Conservation (phyloP, 768 basidiomycete genomes). For the Boletus barrowsii region DNA sequence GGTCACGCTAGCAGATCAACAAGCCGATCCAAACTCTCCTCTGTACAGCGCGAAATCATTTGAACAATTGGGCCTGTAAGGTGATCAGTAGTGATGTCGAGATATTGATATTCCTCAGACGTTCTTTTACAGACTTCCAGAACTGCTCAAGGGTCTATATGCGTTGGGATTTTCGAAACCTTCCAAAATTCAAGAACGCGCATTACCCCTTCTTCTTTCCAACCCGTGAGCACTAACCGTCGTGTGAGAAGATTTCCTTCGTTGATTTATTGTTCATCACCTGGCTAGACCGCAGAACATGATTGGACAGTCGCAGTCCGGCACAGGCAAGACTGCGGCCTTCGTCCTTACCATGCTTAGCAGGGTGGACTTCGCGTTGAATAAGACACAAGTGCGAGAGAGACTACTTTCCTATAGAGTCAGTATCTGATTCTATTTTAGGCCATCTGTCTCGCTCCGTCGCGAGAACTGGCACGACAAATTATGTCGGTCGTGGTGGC, state of each 20-base stretch:
- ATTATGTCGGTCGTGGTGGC: conserved; percentile 92
- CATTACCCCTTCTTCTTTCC: conserved; percentile 82
- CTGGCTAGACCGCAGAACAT: conserved; percentile 85
- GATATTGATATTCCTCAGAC: conserved; percentile 1
- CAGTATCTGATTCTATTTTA: conserved; percentile 31
- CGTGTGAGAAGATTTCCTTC: not conserved
- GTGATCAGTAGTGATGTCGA: conserved; percentile 12
- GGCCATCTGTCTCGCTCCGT: conserved; percentile 97
- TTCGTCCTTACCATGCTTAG: conserved; percentile 98
- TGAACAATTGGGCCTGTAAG: conserved; percentile 92
- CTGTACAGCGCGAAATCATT: conserved; percentile 91
- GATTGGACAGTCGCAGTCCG: conserved; percentile 99
- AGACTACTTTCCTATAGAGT: not conserved
- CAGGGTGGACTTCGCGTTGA: conserved; percentile 78
- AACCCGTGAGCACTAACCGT: conserved; percentile 66
- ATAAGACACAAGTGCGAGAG: conserved; percentile 73
- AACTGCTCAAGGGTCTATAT: conserved; percentile 91
- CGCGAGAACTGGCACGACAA: conserved; percentile 94
- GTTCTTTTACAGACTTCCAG: conserved; percentile 56
- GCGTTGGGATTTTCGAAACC: conserved; percentile 96
- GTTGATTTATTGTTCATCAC: conserved; percentile 7
- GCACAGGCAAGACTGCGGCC: conserved; percentile 98
- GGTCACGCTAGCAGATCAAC: conserved; percentile 97
- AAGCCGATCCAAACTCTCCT: conserved; percentile 94
- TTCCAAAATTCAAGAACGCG: conserved; percentile 98